These are phyloP conservation scores for Spathaspora boniae DNA, from an alignment of 805 yeast species.

Conservation along the genomic window DNA sequence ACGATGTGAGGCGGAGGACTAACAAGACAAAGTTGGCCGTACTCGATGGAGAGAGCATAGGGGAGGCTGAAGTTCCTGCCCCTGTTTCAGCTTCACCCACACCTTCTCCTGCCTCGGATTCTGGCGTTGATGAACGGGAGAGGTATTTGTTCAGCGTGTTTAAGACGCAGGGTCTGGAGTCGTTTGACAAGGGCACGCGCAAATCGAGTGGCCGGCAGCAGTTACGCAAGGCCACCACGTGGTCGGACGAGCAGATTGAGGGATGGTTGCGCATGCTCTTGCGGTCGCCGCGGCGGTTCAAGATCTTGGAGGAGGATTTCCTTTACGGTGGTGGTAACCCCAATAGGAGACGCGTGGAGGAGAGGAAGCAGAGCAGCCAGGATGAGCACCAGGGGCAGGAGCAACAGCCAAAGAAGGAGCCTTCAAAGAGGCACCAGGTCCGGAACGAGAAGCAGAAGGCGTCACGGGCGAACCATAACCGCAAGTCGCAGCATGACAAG, in stretches of 20 bases:
- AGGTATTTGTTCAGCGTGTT: slow-evolving; percentile 52
- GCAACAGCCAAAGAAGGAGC: not conserved
- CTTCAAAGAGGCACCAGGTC: slow-evolving; percentile 31
- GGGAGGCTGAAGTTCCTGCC: slow-evolving; percentile 5
- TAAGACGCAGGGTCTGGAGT: slow-evolving; percentile 43
- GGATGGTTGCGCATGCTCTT: slow-evolving; percentile 85
- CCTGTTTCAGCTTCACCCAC: not conserved
- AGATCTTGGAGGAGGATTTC: slow-evolving; percentile 59
- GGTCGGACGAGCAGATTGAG: slow-evolving; percentile 91
- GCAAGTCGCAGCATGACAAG: slow-evolving; percentile 60
- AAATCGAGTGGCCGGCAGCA: slow-evolving; percentile 48
- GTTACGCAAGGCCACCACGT: slow-evolving; percentile 50
- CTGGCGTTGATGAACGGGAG: slow-evolving; percentile 46
- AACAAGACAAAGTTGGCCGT: slow-evolving; percentile 6
- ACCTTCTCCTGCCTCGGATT: slow-evolving; percentile 2
- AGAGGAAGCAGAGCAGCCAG: slow-evolving; percentile 1
- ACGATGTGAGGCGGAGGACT: slow-evolving; percentile 4
- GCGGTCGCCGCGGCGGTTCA: slow-evolving; percentile 59
- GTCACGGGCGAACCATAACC: slow-evolving; percentile 57
- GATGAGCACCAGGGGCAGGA: not conserved
- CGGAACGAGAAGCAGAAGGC: slow-evolving; percentile 56
- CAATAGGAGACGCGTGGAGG: slow-evolving; percentile 12
- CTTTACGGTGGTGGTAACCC: slow-evolving; percentile 28
- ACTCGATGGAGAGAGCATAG: slow-evolving; percentile 14
- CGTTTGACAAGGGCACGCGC: slow-evolving; percentile 44